A percentile compares a stretch with the other conserved stretches of the same genome.
phyloP scores from a whole-genome alignment of 73 alveolate species.

The Tetrahymena thermophila region DNA sequence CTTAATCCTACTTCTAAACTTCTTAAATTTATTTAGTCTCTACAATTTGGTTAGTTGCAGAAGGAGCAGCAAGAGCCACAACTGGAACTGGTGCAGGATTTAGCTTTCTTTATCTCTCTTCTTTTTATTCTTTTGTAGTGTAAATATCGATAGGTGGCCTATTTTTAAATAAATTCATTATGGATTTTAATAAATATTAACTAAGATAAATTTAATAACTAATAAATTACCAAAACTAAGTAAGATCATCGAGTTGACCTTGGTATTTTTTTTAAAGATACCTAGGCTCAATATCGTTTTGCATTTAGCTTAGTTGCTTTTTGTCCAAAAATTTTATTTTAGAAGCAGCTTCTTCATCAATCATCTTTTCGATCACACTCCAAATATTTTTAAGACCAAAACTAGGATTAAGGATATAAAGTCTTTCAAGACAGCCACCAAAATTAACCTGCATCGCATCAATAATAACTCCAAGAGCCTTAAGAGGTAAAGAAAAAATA shows the following conservation, averaged over 20 bases:
- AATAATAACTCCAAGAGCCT: constrained; percentile 9
- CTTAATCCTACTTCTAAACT: background rate
- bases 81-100: background rate
- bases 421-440: background rate
- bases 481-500: background rate
- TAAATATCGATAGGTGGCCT: background rate
- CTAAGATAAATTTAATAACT: background rate
- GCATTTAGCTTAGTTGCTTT: background rate
- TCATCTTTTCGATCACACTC: background rate
- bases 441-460: constrained; percentile 11
- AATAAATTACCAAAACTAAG: background rate
- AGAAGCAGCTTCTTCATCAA: background rate
- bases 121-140: background rate
- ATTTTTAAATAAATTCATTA: background rate
- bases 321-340: background rate
- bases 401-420: background rate
- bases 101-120: background rate
- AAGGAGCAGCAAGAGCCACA: background rate
- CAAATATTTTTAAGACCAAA: background rate
- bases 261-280: background rate
- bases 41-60: no score
- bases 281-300: background rate
- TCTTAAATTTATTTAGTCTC: no score
- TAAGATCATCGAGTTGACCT: background rate
- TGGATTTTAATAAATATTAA: no score